Base-by-base conservation (phyloP, 164 flowering plant species). In the Aristolochia californica region DNA sequence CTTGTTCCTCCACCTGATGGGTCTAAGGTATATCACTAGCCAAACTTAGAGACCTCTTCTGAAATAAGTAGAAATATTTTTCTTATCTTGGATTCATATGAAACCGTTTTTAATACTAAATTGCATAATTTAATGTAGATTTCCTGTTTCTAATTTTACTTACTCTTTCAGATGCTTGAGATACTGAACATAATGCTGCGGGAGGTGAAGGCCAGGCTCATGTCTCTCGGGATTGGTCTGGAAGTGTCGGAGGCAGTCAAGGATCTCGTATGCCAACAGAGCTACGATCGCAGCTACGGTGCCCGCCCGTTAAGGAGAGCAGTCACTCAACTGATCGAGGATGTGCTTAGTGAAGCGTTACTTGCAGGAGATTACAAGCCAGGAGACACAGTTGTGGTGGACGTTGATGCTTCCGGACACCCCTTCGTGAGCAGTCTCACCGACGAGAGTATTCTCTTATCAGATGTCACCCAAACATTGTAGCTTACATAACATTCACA, bases 221-320 rank as follows among this genome's bases (percentile, higher is more conserved):
- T 66, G 48, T 69, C 84, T 15, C 67, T 82, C 12, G 91, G 84
- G 20, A 71, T 85, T 44, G 75, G 76, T 21, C 57, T 90, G 55
- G 87, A 83, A 74, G 91, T 90, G 22, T 79, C 95, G 0, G 75
- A 83, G 23, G 65, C 88, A 28, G 58, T 79, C 16, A 80, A 60
- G 70, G 77, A 87, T 53, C 77, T 80, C 1, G 63, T 90, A 24
- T 85, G 90, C 66, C 59, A 79, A 56, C 78, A 78, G 66, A 95
- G 95, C 14, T 85, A 78, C 57, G 80, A 81, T 73, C 61, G 71
- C 15, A 70, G 66, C 58, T 83, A 83, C 55, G 97, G 97, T 3
- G 97, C 93, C 1, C 80, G 97, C 18, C 84, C 88, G 30, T 79
- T 90, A 11, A 72, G 95, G 66, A 73, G 95, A 66, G 84, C 91